phyloP scores from a whole-genome alignment of 306 rosid species.

The Elaeagnus macrophylla region DNA sequence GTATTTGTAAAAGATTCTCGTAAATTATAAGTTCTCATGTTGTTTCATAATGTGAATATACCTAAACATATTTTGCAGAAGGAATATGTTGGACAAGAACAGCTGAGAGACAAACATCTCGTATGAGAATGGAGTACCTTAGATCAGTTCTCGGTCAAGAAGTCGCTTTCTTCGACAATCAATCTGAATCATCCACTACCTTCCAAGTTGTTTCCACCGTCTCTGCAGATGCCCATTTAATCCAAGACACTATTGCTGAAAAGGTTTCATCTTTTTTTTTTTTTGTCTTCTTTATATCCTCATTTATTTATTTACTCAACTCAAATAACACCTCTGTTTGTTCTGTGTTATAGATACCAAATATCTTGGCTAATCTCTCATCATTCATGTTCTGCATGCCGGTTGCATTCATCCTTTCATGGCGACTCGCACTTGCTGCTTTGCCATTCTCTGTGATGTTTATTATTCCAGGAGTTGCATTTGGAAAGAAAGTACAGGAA shows the following conservation, averaged over 20 bases:
- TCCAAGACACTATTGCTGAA: constrained; percentile 62
- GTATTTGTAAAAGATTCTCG: neutral
- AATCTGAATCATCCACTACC: constrained; percentile 43
- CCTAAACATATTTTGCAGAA: constrained; percentile 27
- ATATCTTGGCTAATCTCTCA: constrained; percentile 44
- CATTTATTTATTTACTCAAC: neutral
- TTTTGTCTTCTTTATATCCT: neutral
- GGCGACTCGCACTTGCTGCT: constrained; percentile 65
- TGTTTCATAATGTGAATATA: neutral
- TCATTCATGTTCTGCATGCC: constrained; percentile 44
- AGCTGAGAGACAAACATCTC: constrained; percentile 67
- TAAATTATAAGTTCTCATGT: neutral
- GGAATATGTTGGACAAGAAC: constrained; percentile 80
- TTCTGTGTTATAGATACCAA: constrained; percentile 39
- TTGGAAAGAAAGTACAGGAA: constrained; percentile 47
- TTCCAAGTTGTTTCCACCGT: constrained; percentile 60
- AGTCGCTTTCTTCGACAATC: constrained; percentile 58
- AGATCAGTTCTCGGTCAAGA: constrained; percentile 64
- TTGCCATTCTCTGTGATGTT: constrained; percentile 60
- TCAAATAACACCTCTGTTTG: constrained; percentile 5
- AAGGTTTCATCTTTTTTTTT: constrained; percentile 29
- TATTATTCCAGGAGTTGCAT: constrained; percentile 56
- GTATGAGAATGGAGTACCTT: constrained; percentile 55
- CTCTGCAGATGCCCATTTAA: constrained; percentile 61
- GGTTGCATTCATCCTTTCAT: constrained; percentile 48